These are phyloP conservation scores for Erodium maritimum DNA, from an alignment of 345 rosid species.

Conservation along the genomic window DNA sequence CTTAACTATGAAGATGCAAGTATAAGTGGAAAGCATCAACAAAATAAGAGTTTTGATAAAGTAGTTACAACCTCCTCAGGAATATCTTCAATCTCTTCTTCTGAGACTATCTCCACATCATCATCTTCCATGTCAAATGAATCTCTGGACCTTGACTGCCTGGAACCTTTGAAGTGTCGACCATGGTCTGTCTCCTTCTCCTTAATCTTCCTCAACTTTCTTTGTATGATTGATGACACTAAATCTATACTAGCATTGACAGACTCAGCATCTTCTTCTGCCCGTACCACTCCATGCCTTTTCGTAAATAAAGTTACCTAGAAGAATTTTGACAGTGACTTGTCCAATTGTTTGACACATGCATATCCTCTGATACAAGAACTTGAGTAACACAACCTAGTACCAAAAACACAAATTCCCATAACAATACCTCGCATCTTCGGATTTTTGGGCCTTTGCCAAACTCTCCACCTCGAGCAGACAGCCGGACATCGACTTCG, in stretches of 20 bases:
- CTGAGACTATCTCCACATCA: too few species aligned
- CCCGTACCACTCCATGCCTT: conserved; percentile 88
- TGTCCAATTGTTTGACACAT: too few species aligned
- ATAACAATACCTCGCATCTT: conserved; percentile 60
- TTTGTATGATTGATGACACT: conserved; percentile 61
- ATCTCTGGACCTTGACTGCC: too few species aligned
- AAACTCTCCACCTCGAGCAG: conserved; percentile 86
- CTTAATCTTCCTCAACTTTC: conserved; percentile 93
- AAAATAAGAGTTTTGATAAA: too few species aligned
- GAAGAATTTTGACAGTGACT: too few species aligned
- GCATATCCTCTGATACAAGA: too few species aligned
- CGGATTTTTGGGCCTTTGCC: conserved; percentile 86
- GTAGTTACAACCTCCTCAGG: too few species aligned
- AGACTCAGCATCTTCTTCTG: conserved; percentile 84
- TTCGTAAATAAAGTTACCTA: conserved; percentile 84
- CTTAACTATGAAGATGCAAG: too few species aligned
- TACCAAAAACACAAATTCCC: neutral
- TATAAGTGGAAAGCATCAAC: too few species aligned
- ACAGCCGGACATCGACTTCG: conserved; percentile 82
- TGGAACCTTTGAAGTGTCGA: conserved; percentile 62
- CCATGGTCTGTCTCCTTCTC: conserved; percentile 94
- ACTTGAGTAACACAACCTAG: too few species aligned
- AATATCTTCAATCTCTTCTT: too few species aligned
- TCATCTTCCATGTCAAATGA: too few species aligned
- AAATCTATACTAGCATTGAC: conserved; percentile 66